Evolutionary conservation across 768 basidiomycete genomes (phyloP).

Genomic region (Mycena albidolilacea): DNA sequence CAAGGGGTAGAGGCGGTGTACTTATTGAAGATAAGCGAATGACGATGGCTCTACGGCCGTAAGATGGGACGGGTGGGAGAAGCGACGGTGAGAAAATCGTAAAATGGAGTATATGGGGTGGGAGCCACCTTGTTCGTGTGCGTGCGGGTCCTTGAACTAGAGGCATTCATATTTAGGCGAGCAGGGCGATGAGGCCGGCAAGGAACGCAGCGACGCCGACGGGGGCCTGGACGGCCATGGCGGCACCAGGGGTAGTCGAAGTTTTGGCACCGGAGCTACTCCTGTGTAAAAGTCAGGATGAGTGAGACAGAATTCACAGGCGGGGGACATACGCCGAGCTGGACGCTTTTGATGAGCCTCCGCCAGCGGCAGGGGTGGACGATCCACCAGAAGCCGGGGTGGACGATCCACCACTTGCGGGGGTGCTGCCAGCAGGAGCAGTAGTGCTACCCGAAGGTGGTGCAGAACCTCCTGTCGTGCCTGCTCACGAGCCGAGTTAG

Average conservation of each 20-base stretch:
- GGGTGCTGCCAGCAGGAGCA: neutral
- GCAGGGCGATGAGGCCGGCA: constrained; percentile 60
- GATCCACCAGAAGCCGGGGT: neutral
- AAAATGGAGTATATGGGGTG: constrained; percentile 15
- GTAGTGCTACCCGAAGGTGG: neutral
- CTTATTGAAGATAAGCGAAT: constrained; percentile 40
- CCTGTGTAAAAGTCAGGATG: neutral
- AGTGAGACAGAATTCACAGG: neutral
- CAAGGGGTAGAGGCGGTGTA: constrained; percentile 25
- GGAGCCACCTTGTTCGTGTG: constrained; percentile 39
- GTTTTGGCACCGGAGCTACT: constrained; percentile 34
- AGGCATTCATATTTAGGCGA: constrained; percentile 51
- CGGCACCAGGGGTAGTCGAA: constrained; percentile 46
- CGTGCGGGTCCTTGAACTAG: constrained; percentile 16
- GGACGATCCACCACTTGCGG: constrained; percentile 35
- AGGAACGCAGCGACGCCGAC: constrained; percentile 55
- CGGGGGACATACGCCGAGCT: constrained; percentile 5
- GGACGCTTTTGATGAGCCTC: constrained; percentile 28
- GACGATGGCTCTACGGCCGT: constrained; percentile 37
- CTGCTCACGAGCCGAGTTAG: constrained; percentile 11
- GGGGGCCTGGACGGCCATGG: constrained; percentile 54
- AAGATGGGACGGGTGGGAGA: constrained; percentile 9
- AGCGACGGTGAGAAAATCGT: constrained; percentile 18
- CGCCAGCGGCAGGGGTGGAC: constrained; percentile 25
- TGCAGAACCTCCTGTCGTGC: neutral